These are phyloP conservation scores for Dentipellis sp. DNA, from an alignment of 768 basidiomycete species.

Conservation along the genomic window DNA sequence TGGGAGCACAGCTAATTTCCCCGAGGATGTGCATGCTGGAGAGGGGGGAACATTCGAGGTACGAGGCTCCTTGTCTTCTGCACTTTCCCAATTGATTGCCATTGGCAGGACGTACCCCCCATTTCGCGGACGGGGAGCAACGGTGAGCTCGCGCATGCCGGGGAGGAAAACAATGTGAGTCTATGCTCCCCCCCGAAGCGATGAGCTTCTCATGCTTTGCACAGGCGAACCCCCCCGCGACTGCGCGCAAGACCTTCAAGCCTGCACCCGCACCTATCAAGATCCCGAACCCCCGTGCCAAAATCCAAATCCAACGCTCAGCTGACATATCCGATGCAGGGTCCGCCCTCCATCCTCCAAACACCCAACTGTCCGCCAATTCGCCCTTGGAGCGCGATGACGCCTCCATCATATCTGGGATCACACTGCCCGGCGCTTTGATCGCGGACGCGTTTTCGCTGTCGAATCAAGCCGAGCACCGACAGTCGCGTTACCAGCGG, in stretches of 20 bases:
- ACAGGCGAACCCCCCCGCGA: no score
- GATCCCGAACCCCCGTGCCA: constrained; percentile 6
- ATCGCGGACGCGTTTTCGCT: constrained; percentile 3
- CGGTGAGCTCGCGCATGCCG: background rate
- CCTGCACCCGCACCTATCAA: constrained; percentile 7
- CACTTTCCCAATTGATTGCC: no score
- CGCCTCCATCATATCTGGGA: constrained; percentile 7
- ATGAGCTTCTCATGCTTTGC: no score
- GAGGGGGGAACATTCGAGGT: no score
- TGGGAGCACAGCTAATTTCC: background rate
- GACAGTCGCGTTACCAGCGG: constrained; percentile 3
- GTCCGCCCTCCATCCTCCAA: background rate
- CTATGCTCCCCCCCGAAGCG: no score
- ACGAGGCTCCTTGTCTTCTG: no score
- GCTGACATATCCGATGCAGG: background rate
- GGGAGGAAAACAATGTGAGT: background rate
- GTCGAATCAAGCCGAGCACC: constrained; percentile 3
- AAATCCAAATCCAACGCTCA: constrained; percentile 6
- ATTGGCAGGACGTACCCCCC: no score
- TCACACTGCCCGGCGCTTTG: constrained; percentile 10
- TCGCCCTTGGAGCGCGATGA: constrained; percentile 8
- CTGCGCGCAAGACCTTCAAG: constrained; percentile 2
- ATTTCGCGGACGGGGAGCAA: background rate
- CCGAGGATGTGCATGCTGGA: no score
- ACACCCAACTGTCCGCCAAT: background rate